Evolutionary conservation across 768 basidiomycete genomes (phyloP).

Genomic region (Lanmaoa pseudosensibilis): DNA sequence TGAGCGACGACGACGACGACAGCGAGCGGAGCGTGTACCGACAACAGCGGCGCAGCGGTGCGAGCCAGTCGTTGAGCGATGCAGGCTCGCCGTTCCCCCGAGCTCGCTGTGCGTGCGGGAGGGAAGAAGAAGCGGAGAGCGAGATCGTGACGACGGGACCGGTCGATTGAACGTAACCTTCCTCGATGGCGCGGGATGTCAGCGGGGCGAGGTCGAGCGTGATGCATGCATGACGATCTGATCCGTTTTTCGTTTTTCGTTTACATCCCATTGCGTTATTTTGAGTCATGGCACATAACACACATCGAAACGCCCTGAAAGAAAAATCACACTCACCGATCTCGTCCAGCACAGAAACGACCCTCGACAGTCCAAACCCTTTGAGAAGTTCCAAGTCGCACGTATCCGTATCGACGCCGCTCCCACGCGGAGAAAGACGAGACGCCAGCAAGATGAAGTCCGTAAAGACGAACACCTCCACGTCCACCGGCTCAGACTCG

Average conservation of each 20-base stretch:
- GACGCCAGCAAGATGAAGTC: slow-evolving; percentile 65
- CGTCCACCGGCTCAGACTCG: slow-evolving; percentile 26
- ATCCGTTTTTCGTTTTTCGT: too few relatives aligned
- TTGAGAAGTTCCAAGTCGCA: slow-evolving; percentile 45
- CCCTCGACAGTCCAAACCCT: slow-evolving; percentile 45
- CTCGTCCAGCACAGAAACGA: slow-evolving; percentile 49
- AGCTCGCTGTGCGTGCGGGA: slow-evolving; percentile 21
- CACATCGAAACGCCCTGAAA: background rate
- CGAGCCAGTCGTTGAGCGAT: slow-evolving; percentile 39
- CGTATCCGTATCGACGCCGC: slow-evolving; percentile 28
- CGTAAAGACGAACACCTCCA: slow-evolving; percentile 58
- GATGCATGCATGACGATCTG: slow-evolving; percentile 36
- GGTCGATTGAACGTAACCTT: slow-evolving; percentile 36
- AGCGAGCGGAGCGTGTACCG: slow-evolving; percentile 47
- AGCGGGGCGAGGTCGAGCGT: slow-evolving; percentile 54
- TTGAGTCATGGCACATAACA: background rate
- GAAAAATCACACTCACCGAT: slow-evolving; percentile 16
- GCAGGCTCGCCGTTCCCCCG: background rate
- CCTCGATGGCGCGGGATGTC: slow-evolving; percentile 38
- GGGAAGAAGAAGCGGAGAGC: slow-evolving; percentile 33
- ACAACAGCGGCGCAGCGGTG: slow-evolving; percentile 54
- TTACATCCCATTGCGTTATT: background rate
- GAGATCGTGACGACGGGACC: slow-evolving; percentile 36
- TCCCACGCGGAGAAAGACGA: slow-evolving; percentile 11
- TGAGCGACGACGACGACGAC: slow-evolving; percentile 35